Evolutionary conservation across 2,329 filamentous ascomycete genomes (phyloP).

Genomic region (Phaeosphaeriaceae sp.): DNA sequence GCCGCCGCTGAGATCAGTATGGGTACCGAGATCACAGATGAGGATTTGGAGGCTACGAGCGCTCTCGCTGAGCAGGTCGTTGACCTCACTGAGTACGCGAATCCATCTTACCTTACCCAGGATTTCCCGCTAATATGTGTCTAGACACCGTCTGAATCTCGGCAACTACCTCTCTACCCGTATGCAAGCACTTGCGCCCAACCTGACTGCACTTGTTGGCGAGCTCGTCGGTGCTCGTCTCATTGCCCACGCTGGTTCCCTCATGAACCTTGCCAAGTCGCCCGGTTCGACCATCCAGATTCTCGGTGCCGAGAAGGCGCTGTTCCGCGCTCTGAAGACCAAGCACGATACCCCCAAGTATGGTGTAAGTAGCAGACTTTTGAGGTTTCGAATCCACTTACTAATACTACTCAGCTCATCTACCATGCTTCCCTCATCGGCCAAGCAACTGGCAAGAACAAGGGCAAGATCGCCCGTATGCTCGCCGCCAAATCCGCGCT

Average conservation of each 20-base stretch:
- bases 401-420: slow-evolving; percentile 64
- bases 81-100: slow-evolving; percentile 79
- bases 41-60: slow-evolving; percentile 92
- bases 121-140: slow-evolving; percentile 1
- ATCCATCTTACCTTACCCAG: background rate
- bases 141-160: slow-evolving; percentile 73
- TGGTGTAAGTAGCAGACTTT: slow-evolving; percentile 67
- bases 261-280: slow-evolving; percentile 93
- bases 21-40: slow-evolving; percentile 94
- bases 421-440: slow-evolving; percentile 75
- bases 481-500: slow-evolving; percentile 92
- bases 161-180: slow-evolving; percentile 88
- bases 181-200: slow-evolving; percentile 97
- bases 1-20: slow-evolving; percentile 95
- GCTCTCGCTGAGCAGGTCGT: slow-evolving; percentile 93
- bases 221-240: slow-evolving; percentile 93
- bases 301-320: slow-evolving; percentile 95
- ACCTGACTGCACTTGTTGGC: slow-evolving; percentile 90
- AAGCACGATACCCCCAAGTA: slow-evolving; percentile 99
- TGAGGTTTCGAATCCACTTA: slow-evolving; percentile 68
- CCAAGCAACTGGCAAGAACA: slow-evolving; percentile 96
- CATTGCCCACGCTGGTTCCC: slow-evolving; percentile 91
- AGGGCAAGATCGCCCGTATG: slow-evolving; percentile 98
- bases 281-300: slow-evolving; percentile 97
- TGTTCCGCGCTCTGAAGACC: slow-evolving; percentile 97